These are phyloP conservation scores for Hypomontagnella submonticulosa DNA, from an alignment of 495 filamentous ascomycete species.

Conservation along the genomic window DNA sequence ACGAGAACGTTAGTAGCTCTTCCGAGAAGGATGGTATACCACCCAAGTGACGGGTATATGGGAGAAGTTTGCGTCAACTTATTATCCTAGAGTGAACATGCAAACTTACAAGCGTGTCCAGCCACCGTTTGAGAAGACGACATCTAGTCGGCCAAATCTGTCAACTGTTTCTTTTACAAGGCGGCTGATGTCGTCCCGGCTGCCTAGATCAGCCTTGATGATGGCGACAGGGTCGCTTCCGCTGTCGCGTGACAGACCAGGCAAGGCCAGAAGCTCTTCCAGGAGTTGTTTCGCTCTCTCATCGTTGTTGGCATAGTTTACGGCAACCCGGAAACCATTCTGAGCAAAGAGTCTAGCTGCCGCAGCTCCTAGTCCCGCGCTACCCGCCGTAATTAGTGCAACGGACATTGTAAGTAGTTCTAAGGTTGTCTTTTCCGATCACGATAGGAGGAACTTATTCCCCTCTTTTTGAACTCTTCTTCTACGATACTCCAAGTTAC, in stretches of 20 bases:
- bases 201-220: constrained; percentile 63
- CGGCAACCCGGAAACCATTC: constrained; percentile 58
- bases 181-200: constrained; percentile 52
- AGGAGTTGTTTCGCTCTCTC: constrained; percentile 57
- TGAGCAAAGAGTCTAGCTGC: constrained; percentile 61
- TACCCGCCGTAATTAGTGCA: constrained; percentile 65
- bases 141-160: constrained; percentile 62
- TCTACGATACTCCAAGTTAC: no score
- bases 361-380: constrained; percentile 67
- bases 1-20: constrained; percentile 5
- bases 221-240: constrained; percentile 46
- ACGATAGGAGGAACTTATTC: not conserved
- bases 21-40: not conserved
- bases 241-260: constrained; percentile 27
- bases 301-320: constrained; percentile 64
- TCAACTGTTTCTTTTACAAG: constrained; percentile 58
- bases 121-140: constrained; percentile 67
- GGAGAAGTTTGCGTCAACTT: not conserved
- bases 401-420: constrained; percentile 47
- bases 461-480: not conserved
- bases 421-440: no score
- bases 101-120: constrained; percentile 60
- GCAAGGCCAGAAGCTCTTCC: constrained; percentile 52
- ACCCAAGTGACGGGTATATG: no score
- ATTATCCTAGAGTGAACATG: not conserved